Evolutionary conservation across 306 rosid species (phyloP), one percentile per base, ranked within the genome.

Genomic region (Medicago ruthenica): DNA sequence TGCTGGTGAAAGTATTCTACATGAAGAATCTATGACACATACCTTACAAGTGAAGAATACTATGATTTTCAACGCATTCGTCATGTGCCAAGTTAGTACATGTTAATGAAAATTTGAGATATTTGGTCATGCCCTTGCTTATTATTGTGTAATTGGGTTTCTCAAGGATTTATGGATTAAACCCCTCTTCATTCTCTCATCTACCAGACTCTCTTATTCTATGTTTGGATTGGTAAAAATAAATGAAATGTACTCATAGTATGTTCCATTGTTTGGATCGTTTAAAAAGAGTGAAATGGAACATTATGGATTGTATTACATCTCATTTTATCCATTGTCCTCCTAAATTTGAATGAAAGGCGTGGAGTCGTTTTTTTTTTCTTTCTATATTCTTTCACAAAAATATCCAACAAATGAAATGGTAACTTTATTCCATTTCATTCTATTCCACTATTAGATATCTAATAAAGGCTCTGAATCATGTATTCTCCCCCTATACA

Each of bases 21-120:
- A 72, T 5, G 20, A 69, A 44, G 71, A 72, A n/a, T 47, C 69
- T 51, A 72, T 8, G 76, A 80, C 68, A 13, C 73, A 20, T 17
- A 81, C 60, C 51, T 44, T 39, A 71, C 45, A 75, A 66, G 86
- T 90, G 86, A 92, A 88, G 96, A 92, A 95, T 67, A 89, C 97
- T 24, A 6, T 95, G 73, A 87, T 95, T 80, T 95, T 95, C 89
- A 95, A 95, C 58, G 87, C 98, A 39, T 95, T 92, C 77, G 98
- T 95, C 84, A 71, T 89, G 87, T 90, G 96, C 84, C 99, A 92
- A 80, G 98, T 92, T 79, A 85, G 91, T 79, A 60, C 8, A 39
- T 67, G 42, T 36, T 48, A 51, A 61, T 53, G 74, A 34, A 42
- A 53, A 60, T 13, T 55, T 59, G 50, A 60, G 71, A 73, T 82